Percentiles rank a stretch among this genome's conserved stretches.
These are phyloP conservation scores for Saccharomycopsis oosterbeekiorum DNA, from an alignment of 805 yeast genomes.

Conservation along the genomic window DNA sequence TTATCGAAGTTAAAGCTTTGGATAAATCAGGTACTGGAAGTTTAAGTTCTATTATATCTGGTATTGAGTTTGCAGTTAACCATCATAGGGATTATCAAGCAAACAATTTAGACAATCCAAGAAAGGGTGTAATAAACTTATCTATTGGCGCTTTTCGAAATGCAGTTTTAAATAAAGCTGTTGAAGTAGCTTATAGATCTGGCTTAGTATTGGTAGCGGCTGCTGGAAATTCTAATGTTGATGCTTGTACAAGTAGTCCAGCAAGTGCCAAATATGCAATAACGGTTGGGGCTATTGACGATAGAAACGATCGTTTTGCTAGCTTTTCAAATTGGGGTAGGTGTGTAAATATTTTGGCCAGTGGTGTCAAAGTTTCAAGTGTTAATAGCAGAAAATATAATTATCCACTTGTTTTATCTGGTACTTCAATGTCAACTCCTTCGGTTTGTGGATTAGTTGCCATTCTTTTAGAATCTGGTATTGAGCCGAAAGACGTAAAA, in stretches of 20 bases:
- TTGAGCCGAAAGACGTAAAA: slow-evolving; percentile 33
- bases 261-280: slow-evolving; percentile 66
- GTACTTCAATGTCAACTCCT: slow-evolving; percentile 81
- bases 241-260: slow-evolving; percentile 82
- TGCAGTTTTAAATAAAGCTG: slow-evolving; percentile 59
- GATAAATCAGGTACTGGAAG: slow-evolving; percentile 62
- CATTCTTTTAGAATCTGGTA: slow-evolving; percentile 42
- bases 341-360: slow-evolving; percentile 82
- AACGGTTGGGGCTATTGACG: slow-evolving; percentile 86
- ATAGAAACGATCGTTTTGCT: slow-evolving; percentile 58
- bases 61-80: slow-evolving; percentile 58
- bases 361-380: slow-evolving; percentile 54
- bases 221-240: slow-evolving; percentile 72
- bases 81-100: slow-evolving; percentile 31
- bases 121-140: slow-evolving; percentile 61
- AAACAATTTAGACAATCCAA: slow-evolving; percentile 17
- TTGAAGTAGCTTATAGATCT: slow-evolving; percentile 60
- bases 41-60: slow-evolving; percentile 52
- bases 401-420: slow-evolving; percentile 38
- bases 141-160: slow-evolving; percentile 72
- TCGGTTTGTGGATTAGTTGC: slow-evolving; percentile 60
- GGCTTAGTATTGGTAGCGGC: slow-evolving; percentile 73
- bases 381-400: slow-evolving; percentile 18
- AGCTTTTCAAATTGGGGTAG: slow-evolving; percentile 84
- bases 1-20: slow-evolving; percentile 70